Evolutionary conservation across 345 rosid species (phyloP).

Genomic region (Stellera chamaejasme): DNA sequence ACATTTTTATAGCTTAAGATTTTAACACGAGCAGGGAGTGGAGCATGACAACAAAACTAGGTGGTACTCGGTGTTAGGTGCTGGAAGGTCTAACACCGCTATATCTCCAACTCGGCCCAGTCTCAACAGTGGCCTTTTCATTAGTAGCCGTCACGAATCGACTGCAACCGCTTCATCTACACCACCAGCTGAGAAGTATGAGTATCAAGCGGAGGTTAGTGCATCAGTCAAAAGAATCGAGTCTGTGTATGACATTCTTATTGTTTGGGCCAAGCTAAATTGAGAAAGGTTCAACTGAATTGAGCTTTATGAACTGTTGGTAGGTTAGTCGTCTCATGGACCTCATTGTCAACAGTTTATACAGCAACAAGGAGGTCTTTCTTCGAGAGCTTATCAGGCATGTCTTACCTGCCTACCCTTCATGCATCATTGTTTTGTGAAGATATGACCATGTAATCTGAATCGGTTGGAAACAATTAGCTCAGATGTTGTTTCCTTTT

Average conservation of each 20-base stretch:
- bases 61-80: conserved; percentile 49
- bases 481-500: too few relatives aligned
- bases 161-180: conserved; percentile 55
- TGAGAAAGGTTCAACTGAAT: neutral
- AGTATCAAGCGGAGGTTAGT: conserved; percentile 93
- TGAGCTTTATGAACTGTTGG: conserved; percentile 2
- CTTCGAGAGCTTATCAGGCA: conserved; percentile 94
- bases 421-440: too few relatives aligned
- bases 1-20: too few relatives aligned
- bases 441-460: too few relatives aligned
- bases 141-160: conserved; percentile 49
- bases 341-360: conserved; percentile 90
- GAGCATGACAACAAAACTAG: conserved; percentile 31
- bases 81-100: conserved; percentile 21
- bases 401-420: conserved; percentile 2
- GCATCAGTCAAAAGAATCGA: neutral
- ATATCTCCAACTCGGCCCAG: conserved; percentile 21
- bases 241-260: too few relatives aligned
- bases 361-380: conserved; percentile 97
- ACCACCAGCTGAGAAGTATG: conserved; percentile 60
- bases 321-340: conserved; percentile 99
- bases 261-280: too few relatives aligned
- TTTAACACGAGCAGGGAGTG: conserved; percentile 29
- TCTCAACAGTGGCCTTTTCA: conserved; percentile 27
- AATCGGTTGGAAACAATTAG: too few relatives aligned